A percentile compares a stretch with the other conserved stretches of the same genome.
Conservation (phyloP, 441 rosid genomes). For the Biscutella laevigata region DNA sequence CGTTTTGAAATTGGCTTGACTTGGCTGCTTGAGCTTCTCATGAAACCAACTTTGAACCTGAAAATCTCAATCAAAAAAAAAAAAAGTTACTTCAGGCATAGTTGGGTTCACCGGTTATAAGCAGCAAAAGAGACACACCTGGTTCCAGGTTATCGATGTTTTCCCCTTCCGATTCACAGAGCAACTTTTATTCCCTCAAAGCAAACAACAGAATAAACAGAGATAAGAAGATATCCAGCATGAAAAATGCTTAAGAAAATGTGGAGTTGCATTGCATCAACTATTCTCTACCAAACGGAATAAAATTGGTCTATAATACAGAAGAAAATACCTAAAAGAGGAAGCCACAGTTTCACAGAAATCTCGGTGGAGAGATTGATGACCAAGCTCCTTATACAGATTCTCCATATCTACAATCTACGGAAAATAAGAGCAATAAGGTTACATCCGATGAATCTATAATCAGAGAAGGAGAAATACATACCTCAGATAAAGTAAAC, state of each 20-base stretch:
- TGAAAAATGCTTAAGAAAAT: background rate
- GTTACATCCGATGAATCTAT: slow-evolving; percentile 18
- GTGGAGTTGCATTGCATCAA: background rate
- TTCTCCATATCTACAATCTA: slow-evolving; percentile 73
- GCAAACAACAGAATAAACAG: background rate
- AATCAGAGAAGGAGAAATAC: background rate
- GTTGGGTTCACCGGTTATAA: background rate
- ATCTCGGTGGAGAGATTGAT: slow-evolving; percentile 40
- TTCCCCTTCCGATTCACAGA: slow-evolving; percentile 45
- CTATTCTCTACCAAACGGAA: background rate
- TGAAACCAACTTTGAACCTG: slow-evolving; percentile 70
- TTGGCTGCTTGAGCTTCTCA: slow-evolving; percentile 34
- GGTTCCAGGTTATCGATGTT: slow-evolving; percentile 53
- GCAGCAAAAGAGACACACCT: slow-evolving; percentile 35
- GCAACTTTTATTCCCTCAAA: too few species aligned
- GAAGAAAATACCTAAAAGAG: slow-evolving; percentile 48
- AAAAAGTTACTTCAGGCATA: background rate
- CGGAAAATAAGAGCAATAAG: background rate
- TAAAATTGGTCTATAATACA: background rate
- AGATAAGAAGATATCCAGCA: background rate
- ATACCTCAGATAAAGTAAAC: slow-evolving; percentile 60
- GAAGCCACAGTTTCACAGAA: slow-evolving; percentile 60
- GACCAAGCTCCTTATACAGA: slow-evolving; percentile 52
- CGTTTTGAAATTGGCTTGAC: slow-evolving; percentile 20
- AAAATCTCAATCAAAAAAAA: slow-evolving; percentile 3